Base-by-base conservation (phyloP, 306 rosid genomes). In the Fragaria iinumae region DNA sequence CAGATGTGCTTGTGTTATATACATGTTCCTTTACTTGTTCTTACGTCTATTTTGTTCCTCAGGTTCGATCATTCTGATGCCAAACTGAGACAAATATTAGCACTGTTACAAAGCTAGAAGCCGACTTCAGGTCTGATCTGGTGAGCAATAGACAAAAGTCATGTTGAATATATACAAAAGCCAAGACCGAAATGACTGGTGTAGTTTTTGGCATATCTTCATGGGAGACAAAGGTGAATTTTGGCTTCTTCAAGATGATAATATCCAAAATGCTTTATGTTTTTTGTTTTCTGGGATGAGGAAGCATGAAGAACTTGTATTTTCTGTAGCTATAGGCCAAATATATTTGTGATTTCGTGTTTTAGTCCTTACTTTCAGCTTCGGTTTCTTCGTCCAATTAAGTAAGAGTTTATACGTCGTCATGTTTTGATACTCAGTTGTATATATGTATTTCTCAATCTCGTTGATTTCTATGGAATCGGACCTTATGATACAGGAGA, bases 21-120 rank as follows among this genome's bases (percentile, higher is more conserved):
- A 52, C 76, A 75, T 52, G 32, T 21, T 38, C 57, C 20, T 9
- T 21, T 38, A 52, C 20, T 9, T 69, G 89, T 88, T 70, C 47
- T 77, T 68, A 67, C 69, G 69, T 79, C 55, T 69, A 73, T 7
- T 44, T 82, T 79, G 87, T 80, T 74, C 76, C 56, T 75, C 55
- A 47, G 2, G 76, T 77, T 34, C 94, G 94, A 89, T 91, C 76
- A 83, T 48, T 72, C 73, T 87, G 73, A 66, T 25, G 69, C 78
- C 55, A 64, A 21, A 34, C 12, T 73, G 75, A 73, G 85, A 85
- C 86, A 86, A 88, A 55, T 16, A 55, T 84, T 10, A 39, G 57
- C 80, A 84, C 70, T 65, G 47, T 65, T 18, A 65, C 47, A 9
- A 20, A 38, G 6, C 8, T 32, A 16, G 6, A 64, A 14, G 36